Evolutionary conservation across 2,329 filamentous ascomycete species (phyloP).

Genomic region (Alternaria brassicae): DNA sequence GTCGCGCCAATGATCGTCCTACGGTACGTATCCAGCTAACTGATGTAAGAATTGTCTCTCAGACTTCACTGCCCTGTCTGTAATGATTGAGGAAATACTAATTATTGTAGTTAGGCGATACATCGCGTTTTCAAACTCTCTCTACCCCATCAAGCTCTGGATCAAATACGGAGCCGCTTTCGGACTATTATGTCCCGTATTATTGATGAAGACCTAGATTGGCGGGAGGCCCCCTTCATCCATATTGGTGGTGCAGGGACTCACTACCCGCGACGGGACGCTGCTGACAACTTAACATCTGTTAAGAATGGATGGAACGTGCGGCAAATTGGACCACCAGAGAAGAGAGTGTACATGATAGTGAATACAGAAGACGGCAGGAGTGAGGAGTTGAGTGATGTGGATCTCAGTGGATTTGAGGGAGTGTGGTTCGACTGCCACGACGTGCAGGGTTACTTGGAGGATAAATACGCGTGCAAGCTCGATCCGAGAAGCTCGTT

Average conservation of each 20-base stretch:
- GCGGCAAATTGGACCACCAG: slow-evolving; percentile 43
- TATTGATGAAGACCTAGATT: slow-evolving; percentile 61
- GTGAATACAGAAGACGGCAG: slow-evolving; percentile 25
- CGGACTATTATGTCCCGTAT: slow-evolving; percentile 49
- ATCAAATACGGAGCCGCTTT: slow-evolving; percentile 52
- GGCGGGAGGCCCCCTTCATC: slow-evolving; percentile 68
- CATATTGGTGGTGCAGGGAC: slow-evolving; percentile 73
- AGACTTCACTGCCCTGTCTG: background rate
- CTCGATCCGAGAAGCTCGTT: slow-evolving; percentile 69
- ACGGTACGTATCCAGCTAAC: slow-evolving; percentile 14
- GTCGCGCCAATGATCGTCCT: slow-evolving; percentile 48
- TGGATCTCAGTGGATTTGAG: slow-evolving; percentile 68
- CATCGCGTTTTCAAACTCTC: slow-evolving; percentile 72
- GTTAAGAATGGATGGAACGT: slow-evolving; percentile 42
- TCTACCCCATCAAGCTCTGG: slow-evolving; percentile 62
- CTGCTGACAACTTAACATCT: slow-evolving; percentile 47
- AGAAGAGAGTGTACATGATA: slow-evolving; percentile 34
- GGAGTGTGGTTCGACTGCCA: slow-evolving; percentile 79
- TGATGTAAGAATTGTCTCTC: background rate
- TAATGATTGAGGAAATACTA: background rate
- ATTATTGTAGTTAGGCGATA: slow-evolving; percentile 22
- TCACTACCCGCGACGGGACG: slow-evolving; percentile 61
- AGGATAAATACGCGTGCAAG: slow-evolving; percentile 64
- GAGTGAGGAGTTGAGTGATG: slow-evolving; percentile 36
- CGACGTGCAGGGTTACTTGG: slow-evolving; percentile 78